Evolutionary conservation across 257 asterid species (phyloP), one percentile per base, ranked within the genome.

Genomic region (Primulina eburnea): DNA sequence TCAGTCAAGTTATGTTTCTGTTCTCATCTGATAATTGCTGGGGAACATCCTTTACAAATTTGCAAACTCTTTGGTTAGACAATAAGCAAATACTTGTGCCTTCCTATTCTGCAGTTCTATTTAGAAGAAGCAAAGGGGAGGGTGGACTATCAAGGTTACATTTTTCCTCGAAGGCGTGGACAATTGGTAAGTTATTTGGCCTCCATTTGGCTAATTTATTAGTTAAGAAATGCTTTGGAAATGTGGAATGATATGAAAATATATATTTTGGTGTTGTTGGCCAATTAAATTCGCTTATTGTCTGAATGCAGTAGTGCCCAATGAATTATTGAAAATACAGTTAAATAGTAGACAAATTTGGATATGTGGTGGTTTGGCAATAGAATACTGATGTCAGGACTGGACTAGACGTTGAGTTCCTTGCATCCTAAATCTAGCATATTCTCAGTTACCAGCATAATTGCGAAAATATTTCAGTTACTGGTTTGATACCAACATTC

Each of bases 81-180:
- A 65, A 18, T 64, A 12, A 37, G 7, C n/a, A 52, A 37, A 6
- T 58, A 35, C 60, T 7, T 16, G 7, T 32, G 14, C 64, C 50
- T 70, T 80, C 24, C 32, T 73, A 66, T 65, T 81, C n/a, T 65
- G 78, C 87, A 92, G 98, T 92, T 92, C 79, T 92, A 90, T 82
- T 71, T 92, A 20, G 98, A 92, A 78, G 98, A 92, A 87, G 83
- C 88, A 62, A 92, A 92, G 78, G 96, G 97, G 26, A 84, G 84
- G 63, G 98, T 92, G 65, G 86, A 92, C 77, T 92, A 92, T 82
- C 98, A 92, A 81, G 98, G 98, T 17, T 90, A 90, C 61, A 85
- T 92, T 30, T 84, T 92, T 76, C 98, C 98, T 29, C 86, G 95
- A 79, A 88, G 98, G 82, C 97, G 85, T 67, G 95, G 96, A 34